phyloP scores from a whole-genome alignment of 306 rosid genomes.

The Mimosa bimucronata region DNA sequence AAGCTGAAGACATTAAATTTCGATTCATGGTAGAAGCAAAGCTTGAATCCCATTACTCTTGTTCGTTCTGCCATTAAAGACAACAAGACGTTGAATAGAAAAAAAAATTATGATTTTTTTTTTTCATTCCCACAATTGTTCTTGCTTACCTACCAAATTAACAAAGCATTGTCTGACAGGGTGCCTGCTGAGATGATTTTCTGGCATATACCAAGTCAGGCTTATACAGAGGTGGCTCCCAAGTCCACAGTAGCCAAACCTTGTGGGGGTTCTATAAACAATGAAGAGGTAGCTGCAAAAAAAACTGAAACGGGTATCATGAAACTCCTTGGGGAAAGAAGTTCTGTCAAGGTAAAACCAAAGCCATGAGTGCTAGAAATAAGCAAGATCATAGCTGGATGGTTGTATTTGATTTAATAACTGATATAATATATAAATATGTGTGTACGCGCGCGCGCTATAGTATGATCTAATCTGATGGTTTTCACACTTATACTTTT shows the following conservation, averaged over 20 bases:
- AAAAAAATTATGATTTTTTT: no score
- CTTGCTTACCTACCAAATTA: no score
- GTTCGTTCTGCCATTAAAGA: not conserved
- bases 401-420: not conserved
- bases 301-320: slow-evolving; percentile 76
- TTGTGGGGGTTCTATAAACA: slow-evolving; percentile 81
- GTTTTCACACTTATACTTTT: no score
- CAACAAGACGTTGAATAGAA: slow-evolving; percentile 8
- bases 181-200: slow-evolving; percentile 79
- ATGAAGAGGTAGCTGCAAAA: slow-evolving; percentile 76
- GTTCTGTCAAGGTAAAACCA: slow-evolving; percentile 70
- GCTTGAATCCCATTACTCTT: slow-evolving; percentile 17
- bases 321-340: slow-evolving; percentile 62
- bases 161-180: slow-evolving; percentile 41
- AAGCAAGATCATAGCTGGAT: slow-evolving; percentile 3
- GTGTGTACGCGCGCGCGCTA: no score
- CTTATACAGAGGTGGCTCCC: slow-evolving; percentile 70
- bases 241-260: slow-evolving; percentile 52
- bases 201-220: slow-evolving; percentile 89
- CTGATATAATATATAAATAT: not conserved
- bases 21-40: slow-evolving; percentile 54
- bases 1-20: slow-evolving; percentile 58
- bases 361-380: slow-evolving; percentile 1
- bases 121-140: no score
- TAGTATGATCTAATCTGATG: no score